Evolutionary conservation across 2,329 filamentous ascomycete genomes (phyloP), one percentile per base, ranked within the genome.

Genomic region (Chaetothyriales sp.): DNA sequence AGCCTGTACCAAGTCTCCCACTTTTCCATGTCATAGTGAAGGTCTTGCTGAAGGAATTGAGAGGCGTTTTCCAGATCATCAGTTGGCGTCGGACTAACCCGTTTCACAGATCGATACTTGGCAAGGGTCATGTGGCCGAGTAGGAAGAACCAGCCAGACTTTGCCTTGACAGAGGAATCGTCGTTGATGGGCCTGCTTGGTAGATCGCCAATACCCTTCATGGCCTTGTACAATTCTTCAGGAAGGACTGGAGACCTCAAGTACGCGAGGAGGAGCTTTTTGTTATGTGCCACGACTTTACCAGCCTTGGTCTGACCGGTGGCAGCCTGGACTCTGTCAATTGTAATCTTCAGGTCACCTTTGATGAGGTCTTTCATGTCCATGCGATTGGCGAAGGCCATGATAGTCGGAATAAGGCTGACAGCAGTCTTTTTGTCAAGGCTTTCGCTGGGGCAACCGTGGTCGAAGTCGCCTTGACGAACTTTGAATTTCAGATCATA

Each of bases 1-100:
- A 94, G 76, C 10, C 87, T 80, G 65, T 90, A 92, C 89, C 89
- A 95, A 0, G 86, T 85, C 65, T 94, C 86, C 89, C 89, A 95
- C 51, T 82, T 81, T 43, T 88, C 82, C 1, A 81, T 79, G 1
- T 83, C 87, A 64, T 87, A 88, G 59, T 94, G 87, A 1, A 95
- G 68, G 64, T 94, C 88, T 58, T 89, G 80, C 40, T 85, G 76
- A 61, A 94, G 78, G 63, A 88, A 92, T 0, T 81, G 83, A 46
- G 86, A 81, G 2, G 86, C 88, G 49, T 88, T 83, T 49, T 89
- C 84, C 48, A 95, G 73, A 62, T 94, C 89, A 59, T 90, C 86
- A 0, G 85, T 90, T 13, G 87, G 83, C 2, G 83, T 83, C 1
- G 85, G 84, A 2, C 80, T 86, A 60, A 88, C 77, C 18, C 88